Evolutionary conservation across 352 stramenopile species (phyloP), one percentile per base, ranked within the genome.

Genomic region (Thalassiosira allenii): DNA sequence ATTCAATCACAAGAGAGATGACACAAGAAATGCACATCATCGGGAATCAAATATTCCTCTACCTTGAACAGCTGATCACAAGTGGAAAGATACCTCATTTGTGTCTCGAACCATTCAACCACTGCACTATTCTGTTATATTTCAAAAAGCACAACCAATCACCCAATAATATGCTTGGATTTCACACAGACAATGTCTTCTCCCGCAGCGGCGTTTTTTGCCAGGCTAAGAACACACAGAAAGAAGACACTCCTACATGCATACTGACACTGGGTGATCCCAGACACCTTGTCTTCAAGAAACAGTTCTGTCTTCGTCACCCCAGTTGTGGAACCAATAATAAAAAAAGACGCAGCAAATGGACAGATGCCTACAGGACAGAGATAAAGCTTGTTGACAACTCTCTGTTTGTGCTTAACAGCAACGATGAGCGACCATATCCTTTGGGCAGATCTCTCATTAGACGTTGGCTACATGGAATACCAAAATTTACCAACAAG

Each of bases 141-240:
- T 71, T 37, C 22, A 20, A 58, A 27, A 71, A 71, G 30, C 1
- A 29, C 9, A 12, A 0, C 20, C 1, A 30, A 56, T 56, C 5
- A 25, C 20, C 20, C 0, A 1, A n/a, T 12, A 69, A 69, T 2
- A 56, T 47, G 29, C 44, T 71, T 23, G 23, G 23, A 6, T 71
- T 47, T 32, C 62, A 71, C 44, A 61, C 41, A 23, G 62, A 71
- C 44, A 71, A 71, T 37, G 41, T 71, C 6, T 71, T 44, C 40
- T 59, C 41, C 2, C 30, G 40, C 8, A 34, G 9, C 8, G 62
- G 62, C 1, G 41, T 0, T 4, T 71, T 59, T n/a, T 2, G 27
- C 6, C 17, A 41, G 9, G 37, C 27, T 4, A 37, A 37, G 25
- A 71, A 71, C 41, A 30, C n/a, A 17, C 62, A 71, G 41, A 59